phyloP scores from a whole-genome alignment of 345 rosid genomes.

The Cardamine chenopodiifolia region DNA sequence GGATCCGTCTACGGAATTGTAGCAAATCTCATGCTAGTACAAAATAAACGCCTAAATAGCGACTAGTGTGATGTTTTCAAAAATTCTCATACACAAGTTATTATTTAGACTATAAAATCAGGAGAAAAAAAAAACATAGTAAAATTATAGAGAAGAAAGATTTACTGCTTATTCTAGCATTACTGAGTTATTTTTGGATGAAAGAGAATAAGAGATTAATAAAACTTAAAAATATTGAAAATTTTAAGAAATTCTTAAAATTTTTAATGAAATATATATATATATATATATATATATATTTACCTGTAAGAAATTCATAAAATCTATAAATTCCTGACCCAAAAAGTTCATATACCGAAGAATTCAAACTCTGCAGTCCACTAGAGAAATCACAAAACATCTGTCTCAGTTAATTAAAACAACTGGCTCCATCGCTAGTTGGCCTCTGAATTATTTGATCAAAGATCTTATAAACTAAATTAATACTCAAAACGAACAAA shows the following conservation, averaged over 20 bases:
- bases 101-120: not conserved
- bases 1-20: not conserved
- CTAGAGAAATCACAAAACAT: not conserved
- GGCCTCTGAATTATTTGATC: conserved; percentile 18
- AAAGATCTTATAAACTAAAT: not conserved
- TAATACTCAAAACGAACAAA: not conserved
- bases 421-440: conserved; percentile 14
- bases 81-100: no score
- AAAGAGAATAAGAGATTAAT: no score
- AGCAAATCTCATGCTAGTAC: not conserved
- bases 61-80: no score
- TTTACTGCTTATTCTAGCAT: not conserved
- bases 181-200: not conserved
- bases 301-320: not conserved
- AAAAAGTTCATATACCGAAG: not conserved
- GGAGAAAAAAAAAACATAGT: not conserved
- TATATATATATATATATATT: not conserved
- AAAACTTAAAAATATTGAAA: no score
- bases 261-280: not conserved
- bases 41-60: no score
- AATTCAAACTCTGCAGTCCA: not conserved
- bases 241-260: no score
- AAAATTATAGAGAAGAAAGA: not conserved
- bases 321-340: not conserved
- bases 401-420: not conserved